Conservation (phyloP, 768 basidiomycete genomes). For the Mycena filopes region DNA sequence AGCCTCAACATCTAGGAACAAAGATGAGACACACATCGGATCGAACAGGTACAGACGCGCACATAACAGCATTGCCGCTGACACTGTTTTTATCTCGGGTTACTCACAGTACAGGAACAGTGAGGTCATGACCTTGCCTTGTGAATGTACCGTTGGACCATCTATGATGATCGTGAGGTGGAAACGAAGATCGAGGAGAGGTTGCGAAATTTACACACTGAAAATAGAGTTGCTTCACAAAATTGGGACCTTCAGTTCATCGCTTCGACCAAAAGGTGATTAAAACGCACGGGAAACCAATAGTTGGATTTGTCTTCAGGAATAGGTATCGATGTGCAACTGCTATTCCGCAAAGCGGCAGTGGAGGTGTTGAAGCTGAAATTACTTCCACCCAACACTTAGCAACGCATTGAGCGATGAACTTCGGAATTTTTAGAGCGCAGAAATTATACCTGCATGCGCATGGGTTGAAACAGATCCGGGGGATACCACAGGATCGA, state of each 20-base stretch:
- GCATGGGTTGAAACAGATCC: slow-evolving; percentile 31
- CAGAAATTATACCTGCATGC: slow-evolving; percentile 24
- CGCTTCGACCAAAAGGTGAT: not conserved
- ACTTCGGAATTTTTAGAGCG: too few relatives aligned
- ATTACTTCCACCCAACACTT: slow-evolving; percentile 33
- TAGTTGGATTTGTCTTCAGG: slow-evolving; percentile 34
- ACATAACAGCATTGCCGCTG: slow-evolving; percentile 33
- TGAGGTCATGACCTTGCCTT: slow-evolving; percentile 10
- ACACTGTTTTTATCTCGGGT: slow-evolving; percentile 16
- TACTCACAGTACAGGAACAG: not conserved
- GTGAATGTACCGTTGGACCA: slow-evolving; percentile 34
- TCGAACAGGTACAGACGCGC: not conserved
- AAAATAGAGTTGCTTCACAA: slow-evolving; percentile 30
- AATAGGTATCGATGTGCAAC: slow-evolving; percentile 33
- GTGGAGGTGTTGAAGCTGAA: slow-evolving; percentile 32
- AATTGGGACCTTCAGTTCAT: not conserved
- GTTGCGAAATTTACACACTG: slow-evolving; percentile 19
- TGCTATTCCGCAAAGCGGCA: slow-evolving; percentile 21
- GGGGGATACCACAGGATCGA: slow-evolving; percentile 8
- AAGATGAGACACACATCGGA: not conserved
- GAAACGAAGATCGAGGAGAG: not conserved
- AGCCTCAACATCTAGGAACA: slow-evolving; percentile 9
- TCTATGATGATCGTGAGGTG: slow-evolving; percentile 1
- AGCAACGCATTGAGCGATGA: not conserved
- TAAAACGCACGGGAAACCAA: slow-evolving; percentile 28